Evolutionary conservation across 139 green algal genomes (phyloP), one percentile per base, ranked within the genome.

Genomic region (Chlorella sp.): DNA sequence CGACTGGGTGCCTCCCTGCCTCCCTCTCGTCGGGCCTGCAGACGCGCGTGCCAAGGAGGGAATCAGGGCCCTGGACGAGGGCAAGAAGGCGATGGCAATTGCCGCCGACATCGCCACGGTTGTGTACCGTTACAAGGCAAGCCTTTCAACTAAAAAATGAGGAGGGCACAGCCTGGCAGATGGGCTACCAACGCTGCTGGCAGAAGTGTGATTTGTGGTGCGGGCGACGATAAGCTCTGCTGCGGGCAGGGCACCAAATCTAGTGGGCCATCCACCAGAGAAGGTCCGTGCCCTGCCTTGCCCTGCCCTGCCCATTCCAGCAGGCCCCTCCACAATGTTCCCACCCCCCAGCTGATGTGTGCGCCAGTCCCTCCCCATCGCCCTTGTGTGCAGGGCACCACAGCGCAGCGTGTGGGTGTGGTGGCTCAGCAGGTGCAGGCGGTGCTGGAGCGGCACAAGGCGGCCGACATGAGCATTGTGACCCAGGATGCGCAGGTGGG

Each of bases 361-460:
- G n/a, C n/a, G n/a, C n/a, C n/a, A n/a, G n/a, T n/a, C n/a, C n/a
- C n/a, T n/a, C n/a, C n/a, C n/a, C n/a, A n/a, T n/a, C n/a, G n/a
- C n/a, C n/a, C n/a, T n/a, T n/a, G n/a, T 30, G 37, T 42, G 37
- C 64, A 88, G 83, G 64, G 37, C 64, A 11, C 34, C 21, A 37
- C 22, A 2, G 36, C 9, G 60, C n/a, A 81, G 64, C 83, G 37
- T 26, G 64, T 88, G 83, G 83, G 83, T 0, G 22, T 80, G 14
- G 24, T 88, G 15, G 83, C 83, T 18, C 83, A 88, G 83, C 83
- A 88, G 64, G 83, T 88, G 83, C 18, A 39, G 64, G 34, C 36
- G 21, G 60, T 32, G 66, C 57, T 88, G 37, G 11, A 66, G 83
- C 61, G 37, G 12, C 30, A 75, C 32, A 28, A 37, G 26, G 83